Base-by-base conservation (phyloP, 164 flowering plant genomes). In the Tinospora cordifolia region DNA sequence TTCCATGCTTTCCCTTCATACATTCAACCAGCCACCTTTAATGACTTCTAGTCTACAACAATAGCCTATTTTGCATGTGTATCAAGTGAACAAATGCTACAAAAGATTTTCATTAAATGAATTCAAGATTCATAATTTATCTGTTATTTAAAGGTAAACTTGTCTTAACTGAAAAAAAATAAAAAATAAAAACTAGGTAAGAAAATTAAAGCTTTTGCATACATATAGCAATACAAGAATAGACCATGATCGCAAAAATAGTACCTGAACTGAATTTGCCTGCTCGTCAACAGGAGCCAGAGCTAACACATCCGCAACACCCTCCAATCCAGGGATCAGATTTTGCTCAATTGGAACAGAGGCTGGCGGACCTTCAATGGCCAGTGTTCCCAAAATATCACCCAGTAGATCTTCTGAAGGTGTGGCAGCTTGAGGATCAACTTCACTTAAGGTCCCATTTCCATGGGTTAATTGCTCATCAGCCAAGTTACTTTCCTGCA, bases 341-440 rank as follows among this genome's bases (percentile, higher is more conserved):
- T 59, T 76, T 60, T 78, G 87, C 74, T 87, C 87, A 71, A 86
- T 51, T 54, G 83, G 77, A 24, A 60, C 68, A 49, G 79, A 36
- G 72, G 77, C 72, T 34, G 96, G 90, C 66, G 98, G 94, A 34
- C 89, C 98, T 83, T 95, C 99, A 75, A 92, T 90, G 74, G 98
- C 91, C 62, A 92, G 83, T 39, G 94, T 88, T 51, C 97, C 88
- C 78, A 93, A 81, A 66, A 95, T 87, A 85, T 95, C 99, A 74
- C 92, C 92, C 76, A 95, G 93, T 65, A 90, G 86, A 82, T 92
- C 98, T 19, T 88, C 78, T 72, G 98, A 75, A 58, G 95, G 86
- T 15, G 79, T 26, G 46, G 80, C 73, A 38, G 88, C 77, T 75
- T 84, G 91, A 71, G 88, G 79, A 78, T 91, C 97, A 62, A 82